Base-by-base conservation (phyloP, 352 stramenopile genomes). In the Phytopythium ostracodes region DNA sequence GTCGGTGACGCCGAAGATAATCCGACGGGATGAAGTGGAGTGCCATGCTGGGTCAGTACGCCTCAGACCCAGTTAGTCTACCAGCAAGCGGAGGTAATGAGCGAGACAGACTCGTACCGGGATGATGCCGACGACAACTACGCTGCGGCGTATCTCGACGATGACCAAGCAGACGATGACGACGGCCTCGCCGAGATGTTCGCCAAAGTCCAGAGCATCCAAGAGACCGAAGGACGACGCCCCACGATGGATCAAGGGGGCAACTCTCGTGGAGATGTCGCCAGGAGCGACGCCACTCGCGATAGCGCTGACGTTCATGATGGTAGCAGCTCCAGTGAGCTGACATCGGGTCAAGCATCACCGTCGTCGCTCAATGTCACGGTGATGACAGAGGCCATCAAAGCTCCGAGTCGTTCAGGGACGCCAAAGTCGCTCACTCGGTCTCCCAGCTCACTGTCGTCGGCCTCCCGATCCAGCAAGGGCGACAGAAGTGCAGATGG, bases 161-260 rank as follows among this genome's bases (percentile, higher is more conserved):
- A 85, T 46, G 70, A 79, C 22, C 73, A 85, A 44, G 68, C 73
- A 20, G 70, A 87, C 31, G 79, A 77, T n/a, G 73, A 64, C 18
- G 73, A 64, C 18, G 80, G 91, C 46, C 69, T 91, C 5, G 78
- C 81, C 10, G 77, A 78, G 24, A 89, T 91, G 81, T 78, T 92
- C 31, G 79, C 84, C 42, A 93, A 90, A 62, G 78, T 89, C 11
- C 67, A 88, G 49, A 88, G 63, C 4, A 82, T 92, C 44, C 81
- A 90, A 46, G 70, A 83, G 44, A 59, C 65, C 1, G 73, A 88
- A 54, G 70, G 67, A 1, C 62, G 72, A 25, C 9, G 61, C n/a
- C 22, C 53, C 7, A 46, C 53, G 1, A 10, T 44, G 10, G 33
- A 10, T 17, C 15, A 14, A 25, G 1, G 14, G 31, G n/a, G 2